Conservation (phyloP, 2,329 filamentous ascomycete genomes). For the Cryphonectria parasitica region DNA sequence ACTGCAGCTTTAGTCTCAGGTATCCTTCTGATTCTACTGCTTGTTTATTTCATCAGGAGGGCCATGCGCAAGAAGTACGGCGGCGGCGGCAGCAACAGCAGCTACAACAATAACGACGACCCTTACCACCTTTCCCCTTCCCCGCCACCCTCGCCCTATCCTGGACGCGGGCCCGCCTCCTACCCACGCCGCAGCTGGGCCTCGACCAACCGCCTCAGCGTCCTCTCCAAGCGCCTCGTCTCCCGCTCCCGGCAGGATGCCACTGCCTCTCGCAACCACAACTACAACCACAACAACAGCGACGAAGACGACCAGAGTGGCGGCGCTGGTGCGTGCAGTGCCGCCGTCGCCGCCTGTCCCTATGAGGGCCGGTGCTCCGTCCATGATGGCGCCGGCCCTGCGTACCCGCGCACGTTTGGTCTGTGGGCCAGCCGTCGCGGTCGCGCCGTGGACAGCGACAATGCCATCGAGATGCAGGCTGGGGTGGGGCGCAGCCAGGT, state of each 20-base stretch:
- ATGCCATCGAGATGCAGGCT: not conserved
- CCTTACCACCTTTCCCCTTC: not conserved
- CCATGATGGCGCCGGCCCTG: not conserved
- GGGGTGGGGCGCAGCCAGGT: constrained; percentile 2
- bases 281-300: not conserved
- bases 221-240: not conserved
- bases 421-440: constrained; percentile 1
- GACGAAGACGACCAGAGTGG: not conserved
- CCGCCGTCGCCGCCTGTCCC: not conserved
- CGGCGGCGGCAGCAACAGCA: not conserved
- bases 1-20: not conserved
- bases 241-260: not conserved
- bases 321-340: not conserved
- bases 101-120: not conserved
- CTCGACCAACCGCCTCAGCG: not conserved
- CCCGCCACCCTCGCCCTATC: not conserved
- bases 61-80: not conserved
- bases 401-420: not conserved
- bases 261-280: not conserved
- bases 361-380: constrained; percentile 3
- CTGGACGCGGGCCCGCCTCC: too few relatives aligned
- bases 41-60: not conserved
- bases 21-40: not conserved
- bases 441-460: not conserved
- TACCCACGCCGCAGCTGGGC: not conserved